Evolutionary conservation across 495 filamentous ascomycete species (phyloP), one percentile per base, ranked within the genome.

Genomic region (Aspergillus heteromorphus): DNA sequence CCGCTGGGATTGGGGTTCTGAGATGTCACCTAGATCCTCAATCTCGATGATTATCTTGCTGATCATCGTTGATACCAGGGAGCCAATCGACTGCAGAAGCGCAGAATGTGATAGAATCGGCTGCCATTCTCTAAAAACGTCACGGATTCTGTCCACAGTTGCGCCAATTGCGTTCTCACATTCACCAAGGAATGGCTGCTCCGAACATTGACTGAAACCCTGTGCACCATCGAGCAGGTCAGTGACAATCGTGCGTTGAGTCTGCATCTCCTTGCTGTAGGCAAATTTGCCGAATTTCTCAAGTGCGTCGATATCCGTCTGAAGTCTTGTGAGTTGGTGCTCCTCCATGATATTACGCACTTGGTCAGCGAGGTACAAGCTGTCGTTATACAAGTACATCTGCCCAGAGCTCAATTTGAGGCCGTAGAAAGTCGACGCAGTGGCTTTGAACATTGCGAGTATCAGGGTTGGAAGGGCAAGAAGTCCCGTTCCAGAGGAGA

Each of bases 361-460:
- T 29, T 79, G 75, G 50, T 88, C 84, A 0, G 89, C 79, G 2
- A 98, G 79, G 60, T 89, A 92, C 21, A 81, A 73, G 45, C 87
- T 83, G 65, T 99, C 93, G 61, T 99, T 97, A 68, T 97, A 99
- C 40, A 96, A 78, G 58, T 87, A 90, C 88, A 96, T 93, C 61
- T 87, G 89, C 4, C 90, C 90, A 21, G 84, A 81, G 17, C 72
- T 68, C 34, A 84, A 75, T 18, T 77, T 75, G 41, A 78, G 59
- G 0, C 77, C 67, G 69, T 99, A 99, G 65, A 88, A 89, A 9
- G 84, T 82, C 3, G 90, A 83, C 4, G 91, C 87, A 2, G 89
- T 84, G 11, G 93, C 91, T 45, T 95, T 87, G 71, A 92, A 97
- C 82, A 95, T 88, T 21, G 92, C 89, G 19, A 99, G 73, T 17